Evolutionary conservation across 148 eudicot species (phyloP), one percentile per base, ranked within the genome.

Genomic region (Hydrangea macrophylla): DNA sequence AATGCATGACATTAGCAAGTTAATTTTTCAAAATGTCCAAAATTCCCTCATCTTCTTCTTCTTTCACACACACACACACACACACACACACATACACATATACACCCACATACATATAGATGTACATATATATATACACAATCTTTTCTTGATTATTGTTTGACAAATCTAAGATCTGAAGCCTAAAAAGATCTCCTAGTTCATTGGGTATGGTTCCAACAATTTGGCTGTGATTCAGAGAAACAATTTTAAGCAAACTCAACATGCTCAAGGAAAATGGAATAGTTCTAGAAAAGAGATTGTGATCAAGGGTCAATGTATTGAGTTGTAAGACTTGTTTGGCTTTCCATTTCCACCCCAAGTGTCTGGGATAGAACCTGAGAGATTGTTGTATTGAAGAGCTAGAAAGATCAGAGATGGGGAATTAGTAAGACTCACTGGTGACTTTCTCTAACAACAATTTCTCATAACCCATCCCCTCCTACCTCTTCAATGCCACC

Each of bases 371-470:
- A 92, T 76, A 8, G 81, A 66, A 42, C 92, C 88, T 28, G 88
- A 79, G 25, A 92, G 74, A 71, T 88, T 90, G 67, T 92, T 92
- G 22, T 80, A 79, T 20, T 87, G 79, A 45, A 92, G 88, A 44
- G 90, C 86, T 56, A 88, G 85, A 57, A 87, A 77, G 15, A 70
- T 75, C 32, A 92, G 82, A 4, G 90, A 79, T 60, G 80, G 62
- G 1, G 88, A 78, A 7, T 4, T 80, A 17, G 86, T 39, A 25
- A 92, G 58, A 55, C 81, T 76, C 7, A 39, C 42, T 0, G 96
- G 98, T n/a, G n/a, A n/a, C n/a, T n/a, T n/a, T n/a, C n/a, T n/a
- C n/a, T n/a, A n/a, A n/a, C n/a, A n/a, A n/a, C n/a, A n/a, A n/a
- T n/a, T n/a, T n/a, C n/a, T n/a, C n/a, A n/a, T n/a, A n/a, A n/a